A percentile compares a stretch with the other conserved stretches of the same genome.
Conservation (phyloP, 768 basidiomycete species). For the Amanita subjunquillea region DNA sequence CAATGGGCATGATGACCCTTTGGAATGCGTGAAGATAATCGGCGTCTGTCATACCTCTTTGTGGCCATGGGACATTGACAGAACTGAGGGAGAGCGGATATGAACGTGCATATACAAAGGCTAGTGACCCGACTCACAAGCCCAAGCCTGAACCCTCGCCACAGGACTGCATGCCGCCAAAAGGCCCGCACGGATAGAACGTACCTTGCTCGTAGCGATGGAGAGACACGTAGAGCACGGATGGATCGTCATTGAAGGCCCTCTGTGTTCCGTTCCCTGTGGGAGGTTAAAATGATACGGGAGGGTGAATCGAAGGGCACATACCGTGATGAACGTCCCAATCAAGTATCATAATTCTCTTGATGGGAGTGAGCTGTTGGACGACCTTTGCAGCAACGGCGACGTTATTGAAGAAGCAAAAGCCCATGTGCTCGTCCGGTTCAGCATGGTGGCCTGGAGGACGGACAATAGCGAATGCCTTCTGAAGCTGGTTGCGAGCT, state of each 20-base stretch:
- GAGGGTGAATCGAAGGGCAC: slow-evolving; percentile 6
- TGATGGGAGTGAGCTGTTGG: slow-evolving; percentile 56
- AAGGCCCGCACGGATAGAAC: slow-evolving; percentile 91
- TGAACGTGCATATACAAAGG: slow-evolving; percentile 5
- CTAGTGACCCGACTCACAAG: slow-evolving; percentile 44
- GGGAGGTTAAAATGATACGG: not conserved
- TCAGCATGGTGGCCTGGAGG: slow-evolving; percentile 99
- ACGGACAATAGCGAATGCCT: slow-evolving; percentile 89
- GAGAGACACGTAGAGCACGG: slow-evolving; percentile 86
- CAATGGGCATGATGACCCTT: slow-evolving; percentile 92
- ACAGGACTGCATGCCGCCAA: slow-evolving; percentile 78
- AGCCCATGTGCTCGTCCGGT: slow-evolving; percentile 97
- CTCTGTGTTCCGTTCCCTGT: slow-evolving; percentile 94
- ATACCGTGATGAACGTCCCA: slow-evolving; percentile 97
- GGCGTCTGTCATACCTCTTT: slow-evolving; percentile 80
- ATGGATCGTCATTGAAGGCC: slow-evolving; percentile 89
- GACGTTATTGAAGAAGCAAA: slow-evolving; percentile 99
- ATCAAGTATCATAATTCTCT: slow-evolving; percentile 85
- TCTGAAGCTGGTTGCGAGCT: slow-evolving; percentile 67
- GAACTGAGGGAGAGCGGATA: slow-evolving; percentile 39
- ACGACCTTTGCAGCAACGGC: slow-evolving; percentile 84
- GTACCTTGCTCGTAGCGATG: slow-evolving; percentile 89
- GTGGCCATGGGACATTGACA: slow-evolving; percentile 95
- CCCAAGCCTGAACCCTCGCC: slow-evolving; percentile 81
- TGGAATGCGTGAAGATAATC: slow-evolving; percentile 98